Percentiles rank a stretch among this genome's conserved stretches.
Conservation (phyloP, 2,329 filamentous ascomycete genomes). For the Diaporthe helianthi region DNA sequence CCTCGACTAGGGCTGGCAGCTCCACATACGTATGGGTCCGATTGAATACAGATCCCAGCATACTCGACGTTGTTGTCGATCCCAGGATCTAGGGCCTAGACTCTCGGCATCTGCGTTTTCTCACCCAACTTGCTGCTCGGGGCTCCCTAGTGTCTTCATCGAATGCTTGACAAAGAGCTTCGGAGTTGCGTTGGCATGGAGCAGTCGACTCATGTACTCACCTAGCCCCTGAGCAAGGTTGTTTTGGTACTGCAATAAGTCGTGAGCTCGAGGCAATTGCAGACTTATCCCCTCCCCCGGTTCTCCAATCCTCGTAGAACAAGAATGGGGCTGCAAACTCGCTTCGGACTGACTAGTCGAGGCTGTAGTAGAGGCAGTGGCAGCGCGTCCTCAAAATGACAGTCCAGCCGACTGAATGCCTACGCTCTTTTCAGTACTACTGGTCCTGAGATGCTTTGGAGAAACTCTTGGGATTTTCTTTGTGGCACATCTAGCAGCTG, state of each 20-base stretch:
- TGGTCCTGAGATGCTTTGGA: too few relatives aligned
- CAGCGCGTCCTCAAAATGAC: neutral
- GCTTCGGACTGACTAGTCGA: neutral
- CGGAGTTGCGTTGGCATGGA: neutral
- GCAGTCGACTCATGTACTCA: neutral
- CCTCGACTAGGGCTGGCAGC: neutral
- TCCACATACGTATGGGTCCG: constrained; percentile 10
- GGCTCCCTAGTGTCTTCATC: neutral
- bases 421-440: rapidly evolving
- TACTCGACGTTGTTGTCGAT: neutral
- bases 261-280: neutral
- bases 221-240: neutral
- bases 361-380: neutral
- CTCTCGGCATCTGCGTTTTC: neutral
- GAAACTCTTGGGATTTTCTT: neutral
- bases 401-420: neutral
- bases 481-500: neutral
- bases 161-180: too few relatives aligned
- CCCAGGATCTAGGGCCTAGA: neutral
- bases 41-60: neutral
- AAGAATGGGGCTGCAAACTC: neutral
- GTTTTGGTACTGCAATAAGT: neutral
- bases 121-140: neutral
- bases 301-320: neutral
- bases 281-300: neutral